Base-by-base conservation (phyloP, 2,329 filamentous ascomycete genomes). In the Pseudophaeomoniella oleicola region DNA sequence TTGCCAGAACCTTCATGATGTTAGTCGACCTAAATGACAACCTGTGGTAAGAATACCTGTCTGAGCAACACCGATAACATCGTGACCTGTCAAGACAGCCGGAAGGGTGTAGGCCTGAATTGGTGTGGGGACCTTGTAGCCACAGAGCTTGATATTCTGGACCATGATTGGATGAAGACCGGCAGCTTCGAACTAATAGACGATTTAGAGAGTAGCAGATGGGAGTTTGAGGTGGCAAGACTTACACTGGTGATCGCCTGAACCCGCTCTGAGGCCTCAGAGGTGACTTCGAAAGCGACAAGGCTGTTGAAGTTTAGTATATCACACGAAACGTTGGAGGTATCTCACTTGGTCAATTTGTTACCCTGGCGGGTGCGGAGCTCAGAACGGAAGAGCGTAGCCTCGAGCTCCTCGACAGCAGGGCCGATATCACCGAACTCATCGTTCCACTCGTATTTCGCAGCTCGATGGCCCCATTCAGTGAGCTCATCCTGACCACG, bases 61-160 rank as follows among this genome's bases (percentile, higher is more conserved):
- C 60, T 96, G 88, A 5, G 90, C 86, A 49, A 90, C 75, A 2
- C 79, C 87, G 45, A 96, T 83, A 18, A 96, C 66, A 57, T 98
- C 90, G 46, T 81, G 66, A 2, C 81, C 81, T 35, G 71, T 63
- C 15, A 82, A 60, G 31, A 96, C 77, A 0, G 87, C 78, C 0
- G 90, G 86, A 18, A 96, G 73, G 3, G 76, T 78, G 54, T 83
- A 94, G 14, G 75, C 73, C 54, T 98, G 90, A 27, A 98, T 90
- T 0, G 87, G 83, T 0, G 90, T 96, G 0, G 87, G 85, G 1
- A 60, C 51, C 0, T 62, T 55, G 51, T 93, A 96, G 1, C 75
- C 71, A 42, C 75, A 78, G 2, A 87, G 66, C 41, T 73, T 53
- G 30, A 94, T 69, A 46, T 96, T 98, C 44, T 78, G 67, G 2